Evolutionary conservation across 2,329 filamentous ascomycete genomes (phyloP).

Genomic region (Dissoconium aciculare): DNA sequence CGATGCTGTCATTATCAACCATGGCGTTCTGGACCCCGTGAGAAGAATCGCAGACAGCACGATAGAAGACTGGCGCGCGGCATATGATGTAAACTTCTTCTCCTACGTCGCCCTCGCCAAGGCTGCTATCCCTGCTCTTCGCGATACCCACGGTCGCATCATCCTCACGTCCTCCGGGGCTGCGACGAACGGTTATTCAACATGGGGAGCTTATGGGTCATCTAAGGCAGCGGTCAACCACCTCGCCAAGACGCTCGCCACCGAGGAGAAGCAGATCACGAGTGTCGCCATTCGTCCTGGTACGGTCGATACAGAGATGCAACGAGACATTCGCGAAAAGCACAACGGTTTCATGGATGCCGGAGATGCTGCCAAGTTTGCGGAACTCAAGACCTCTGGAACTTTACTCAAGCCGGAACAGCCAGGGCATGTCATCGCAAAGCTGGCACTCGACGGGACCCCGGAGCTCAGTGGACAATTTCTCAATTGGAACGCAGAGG

Average conservation of each 20-base stretch:
- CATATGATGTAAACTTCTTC: conserved; percentile 78
- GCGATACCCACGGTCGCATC: conserved; percentile 53
- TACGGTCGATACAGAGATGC: conserved; percentile 81
- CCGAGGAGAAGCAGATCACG: conserved; percentile 63
- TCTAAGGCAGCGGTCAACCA: conserved; percentile 77
- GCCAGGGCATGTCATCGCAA: conserved; percentile 74
- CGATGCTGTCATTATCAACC: conserved; percentile 77
- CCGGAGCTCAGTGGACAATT: conserved; percentile 61
- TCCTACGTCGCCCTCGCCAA: conserved; percentile 67
- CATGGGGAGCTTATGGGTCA: conserved; percentile 70
- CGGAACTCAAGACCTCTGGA: conserved; percentile 53
- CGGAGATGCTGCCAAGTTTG: conserved; percentile 49
- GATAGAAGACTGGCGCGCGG: conserved; percentile 57
- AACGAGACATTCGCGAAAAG: conserved; percentile 60
- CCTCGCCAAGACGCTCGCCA: conserved; percentile 53
- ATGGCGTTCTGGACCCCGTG: conserved; percentile 66
- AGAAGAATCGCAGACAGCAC: conserved; percentile 51
- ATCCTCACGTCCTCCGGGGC: conserved; percentile 73
- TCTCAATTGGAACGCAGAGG: conserved; percentile 40
- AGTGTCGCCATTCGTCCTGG: conserved; percentile 63
- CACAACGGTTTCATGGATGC: conserved; percentile 48
- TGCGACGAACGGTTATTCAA: conserved; percentile 46
- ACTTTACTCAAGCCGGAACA: conserved; percentile 58
- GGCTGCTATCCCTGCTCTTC: conserved; percentile 53
- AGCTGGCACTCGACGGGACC: conserved; percentile 50